phyloP scores from a whole-genome alignment of 805 yeast genomes.

The Lipomyces spencermartinsiae region DNA sequence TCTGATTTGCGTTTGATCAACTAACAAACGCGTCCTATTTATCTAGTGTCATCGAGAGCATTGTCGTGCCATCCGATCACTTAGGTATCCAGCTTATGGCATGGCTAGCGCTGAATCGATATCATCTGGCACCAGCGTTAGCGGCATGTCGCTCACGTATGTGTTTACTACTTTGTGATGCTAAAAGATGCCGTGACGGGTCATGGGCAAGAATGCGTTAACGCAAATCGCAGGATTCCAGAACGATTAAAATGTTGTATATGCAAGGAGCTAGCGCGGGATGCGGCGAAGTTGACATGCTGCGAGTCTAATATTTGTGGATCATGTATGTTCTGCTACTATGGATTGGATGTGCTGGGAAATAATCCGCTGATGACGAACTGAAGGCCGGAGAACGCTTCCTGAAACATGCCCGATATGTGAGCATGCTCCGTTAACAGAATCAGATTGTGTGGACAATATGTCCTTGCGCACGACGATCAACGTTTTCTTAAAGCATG shows the following conservation, averaged over 20 bases:
- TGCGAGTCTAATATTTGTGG: constrained; percentile 34
- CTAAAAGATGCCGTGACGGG: not conserved
- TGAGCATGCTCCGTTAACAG: constrained; percentile 18
- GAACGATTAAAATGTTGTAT: constrained; percentile 31
- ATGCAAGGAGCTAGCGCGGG: constrained; percentile 33
- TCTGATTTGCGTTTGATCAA: not conserved
- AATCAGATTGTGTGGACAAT: constrained; percentile 21
- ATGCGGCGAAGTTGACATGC: constrained; percentile 31
- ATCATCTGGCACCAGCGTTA: not conserved
- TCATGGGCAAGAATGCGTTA: not conserved
- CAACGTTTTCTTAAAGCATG: constrained; percentile 34
- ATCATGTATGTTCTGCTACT: constrained; percentile 22
- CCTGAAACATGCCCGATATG: constrained; percentile 29
- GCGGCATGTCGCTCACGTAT: not conserved
- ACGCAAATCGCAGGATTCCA: constrained; percentile 26
- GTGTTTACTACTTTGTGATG: not conserved
- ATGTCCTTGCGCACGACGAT: constrained; percentile 32
- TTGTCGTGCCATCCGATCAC: not conserved
- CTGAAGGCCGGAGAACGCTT: constrained; percentile 24
- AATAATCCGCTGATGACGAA: not conserved
- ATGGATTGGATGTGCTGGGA: not conserved
- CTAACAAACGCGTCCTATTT: not conserved
- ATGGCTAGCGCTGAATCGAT: constrained; percentile 11
- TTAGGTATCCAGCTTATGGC: constrained; percentile 6
- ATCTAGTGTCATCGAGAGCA: not conserved